Percentiles rank a stretch among this genome's conserved stretches.
Conservation (phyloP, 345 rosid genomes). For the Boechera divaricarpa region DNA sequence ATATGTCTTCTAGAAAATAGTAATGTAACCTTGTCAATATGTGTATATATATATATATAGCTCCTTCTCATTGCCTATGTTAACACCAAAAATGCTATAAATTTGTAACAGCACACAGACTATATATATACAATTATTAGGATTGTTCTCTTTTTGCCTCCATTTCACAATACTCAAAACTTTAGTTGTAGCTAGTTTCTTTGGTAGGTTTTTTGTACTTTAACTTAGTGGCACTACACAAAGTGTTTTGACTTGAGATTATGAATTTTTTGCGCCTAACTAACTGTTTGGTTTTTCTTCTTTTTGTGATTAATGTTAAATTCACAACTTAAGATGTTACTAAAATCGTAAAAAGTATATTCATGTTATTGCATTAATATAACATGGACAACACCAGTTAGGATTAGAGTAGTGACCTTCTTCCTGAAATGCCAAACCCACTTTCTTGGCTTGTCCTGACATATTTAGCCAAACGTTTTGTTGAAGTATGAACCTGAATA, state of each 20-base stretch:
- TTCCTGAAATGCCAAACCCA: background rate
- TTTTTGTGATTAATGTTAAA: background rate
- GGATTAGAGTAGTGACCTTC: background rate
- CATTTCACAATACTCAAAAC: background rate
- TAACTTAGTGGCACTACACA: constrained; percentile 3
- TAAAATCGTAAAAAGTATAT: background rate
- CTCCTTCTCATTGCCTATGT: background rate
- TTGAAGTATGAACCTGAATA: too few species aligned
- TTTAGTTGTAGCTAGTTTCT: constrained; percentile 6
- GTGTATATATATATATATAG: background rate
- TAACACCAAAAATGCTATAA: background rate
- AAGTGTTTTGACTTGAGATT: constrained; percentile 15
- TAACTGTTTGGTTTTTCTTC: background rate
- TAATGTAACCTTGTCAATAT: background rate
- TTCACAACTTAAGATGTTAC: background rate
- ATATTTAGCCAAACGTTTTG: background rate
- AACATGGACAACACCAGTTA: background rate
- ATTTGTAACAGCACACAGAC: too few species aligned
- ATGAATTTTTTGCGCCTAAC: background rate
- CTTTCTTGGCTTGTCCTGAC: background rate
- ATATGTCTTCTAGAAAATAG: background rate
- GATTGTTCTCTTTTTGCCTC: background rate
- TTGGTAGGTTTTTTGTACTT: background rate
- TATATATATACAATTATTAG: too few species aligned
- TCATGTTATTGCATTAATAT: background rate